phyloP scores from a whole-genome alignment of 106 monocot genomes.

The Phalaenopsis aphrodite region DNA sequence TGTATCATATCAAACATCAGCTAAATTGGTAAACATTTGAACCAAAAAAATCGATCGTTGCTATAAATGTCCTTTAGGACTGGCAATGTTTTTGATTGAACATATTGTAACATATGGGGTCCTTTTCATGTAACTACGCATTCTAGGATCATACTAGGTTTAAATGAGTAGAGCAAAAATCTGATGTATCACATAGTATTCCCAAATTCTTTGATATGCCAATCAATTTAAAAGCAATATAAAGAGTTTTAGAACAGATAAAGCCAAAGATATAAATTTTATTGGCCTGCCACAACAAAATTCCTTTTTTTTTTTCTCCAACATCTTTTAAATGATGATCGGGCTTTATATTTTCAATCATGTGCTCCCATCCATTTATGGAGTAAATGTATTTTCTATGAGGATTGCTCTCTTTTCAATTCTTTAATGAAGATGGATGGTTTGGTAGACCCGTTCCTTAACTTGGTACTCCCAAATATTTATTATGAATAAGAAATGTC shows the following conservation, averaged over 20 bases:
- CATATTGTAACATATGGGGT: not conserved
- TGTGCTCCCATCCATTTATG: not conserved
- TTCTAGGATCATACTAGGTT: not conserved
- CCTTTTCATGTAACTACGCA: not conserved
- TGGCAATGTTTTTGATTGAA: not conserved
- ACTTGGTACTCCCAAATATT: too few species aligned
- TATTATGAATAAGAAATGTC: too few species aligned
- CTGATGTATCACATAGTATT: not conserved
- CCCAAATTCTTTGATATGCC: not conserved
- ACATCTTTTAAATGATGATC: not conserved
- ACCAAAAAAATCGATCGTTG: not conserved
- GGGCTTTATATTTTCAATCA: not conserved
- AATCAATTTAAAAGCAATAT: not conserved
- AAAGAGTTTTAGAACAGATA: not conserved
- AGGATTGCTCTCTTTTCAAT: too few species aligned
- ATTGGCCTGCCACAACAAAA: not conserved
- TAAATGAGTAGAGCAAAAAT: not conserved
- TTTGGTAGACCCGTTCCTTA: too few species aligned
- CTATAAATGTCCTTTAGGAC: not conserved
- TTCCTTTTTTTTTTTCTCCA: not conserved
- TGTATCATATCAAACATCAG: too few species aligned
- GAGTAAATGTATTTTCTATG: not conserved
- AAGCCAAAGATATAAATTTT: not conserved
- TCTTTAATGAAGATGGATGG: too few species aligned
- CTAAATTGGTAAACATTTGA: too few species aligned